These are phyloP conservation scores for Lumnitzera racemosa DNA, from an alignment of 345 rosid species.

Conservation along the genomic window DNA sequence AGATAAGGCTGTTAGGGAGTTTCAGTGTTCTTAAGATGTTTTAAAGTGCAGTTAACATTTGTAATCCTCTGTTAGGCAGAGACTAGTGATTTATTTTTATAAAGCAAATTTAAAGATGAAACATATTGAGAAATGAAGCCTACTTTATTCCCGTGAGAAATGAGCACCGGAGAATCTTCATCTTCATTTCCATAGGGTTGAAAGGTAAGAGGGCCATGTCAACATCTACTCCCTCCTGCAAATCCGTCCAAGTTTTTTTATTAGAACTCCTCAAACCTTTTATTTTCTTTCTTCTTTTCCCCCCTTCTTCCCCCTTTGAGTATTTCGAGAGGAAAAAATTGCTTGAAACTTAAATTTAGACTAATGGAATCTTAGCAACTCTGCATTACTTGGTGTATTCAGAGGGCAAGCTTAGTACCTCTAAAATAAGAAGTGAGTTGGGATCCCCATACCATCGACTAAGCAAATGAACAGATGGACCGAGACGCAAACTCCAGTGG, in stretches of 20 bases:
- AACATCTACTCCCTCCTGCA: slow-evolving; percentile 54
- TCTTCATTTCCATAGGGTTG: slow-evolving; percentile 66
- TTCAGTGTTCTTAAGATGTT: too few species aligned
- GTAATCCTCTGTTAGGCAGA: background rate
- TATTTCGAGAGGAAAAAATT: too few species aligned
- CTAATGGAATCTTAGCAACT: background rate
- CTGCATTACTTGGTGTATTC: background rate
- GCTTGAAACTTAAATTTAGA: too few species aligned
- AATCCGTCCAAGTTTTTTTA: slow-evolving; percentile 3
- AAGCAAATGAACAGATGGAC: slow-evolving; percentile 73
- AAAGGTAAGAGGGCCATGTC: slow-evolving; percentile 67
- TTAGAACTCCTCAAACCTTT: too few species aligned
- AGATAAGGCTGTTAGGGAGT: too few species aligned
- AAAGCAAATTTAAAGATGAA: background rate
- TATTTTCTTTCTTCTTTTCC: too few species aligned
- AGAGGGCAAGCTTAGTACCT: slow-evolving; percentile 34
- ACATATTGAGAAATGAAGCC: background rate
- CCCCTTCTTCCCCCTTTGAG: too few species aligned
- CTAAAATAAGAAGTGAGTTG: slow-evolving; percentile 66
- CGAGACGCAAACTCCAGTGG: slow-evolving; percentile 78
- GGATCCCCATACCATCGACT: slow-evolving; percentile 63
- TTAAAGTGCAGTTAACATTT: too few species aligned
- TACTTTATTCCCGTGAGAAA: slow-evolving; percentile 75
- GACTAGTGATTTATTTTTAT: background rate
- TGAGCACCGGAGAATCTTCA: slow-evolving; percentile 83